phyloP scores from a whole-genome alignment of 441 rosid genomes.

The Biscutella laevigata region DNA sequence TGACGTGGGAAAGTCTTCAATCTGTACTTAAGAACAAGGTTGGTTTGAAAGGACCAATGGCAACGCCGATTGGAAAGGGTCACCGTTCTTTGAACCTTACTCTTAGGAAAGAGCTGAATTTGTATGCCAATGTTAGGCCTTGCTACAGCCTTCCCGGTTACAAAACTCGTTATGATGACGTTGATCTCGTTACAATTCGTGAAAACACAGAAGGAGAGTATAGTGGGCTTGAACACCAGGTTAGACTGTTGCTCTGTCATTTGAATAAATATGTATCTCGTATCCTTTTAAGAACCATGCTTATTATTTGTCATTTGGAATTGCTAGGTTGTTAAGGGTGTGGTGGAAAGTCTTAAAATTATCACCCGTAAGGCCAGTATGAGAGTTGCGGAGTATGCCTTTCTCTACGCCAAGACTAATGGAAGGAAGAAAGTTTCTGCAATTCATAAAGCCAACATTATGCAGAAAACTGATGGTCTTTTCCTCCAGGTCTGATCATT shows the following conservation, averaged over 20 bases:
- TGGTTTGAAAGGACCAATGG: constrained; percentile 99
- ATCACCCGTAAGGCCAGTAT: constrained; percentile 91
- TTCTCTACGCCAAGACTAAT: constrained; percentile 84
- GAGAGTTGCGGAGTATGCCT: constrained; percentile 97
- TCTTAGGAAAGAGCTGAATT: constrained; percentile 83
- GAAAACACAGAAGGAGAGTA: constrained; percentile 99
- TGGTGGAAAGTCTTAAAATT: constrained; percentile 90
- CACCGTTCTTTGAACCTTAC: constrained; percentile 94
- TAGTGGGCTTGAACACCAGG: constrained; percentile 99
- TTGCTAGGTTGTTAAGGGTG: constrained; percentile 90
- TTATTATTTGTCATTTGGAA: constrained; percentile 2
- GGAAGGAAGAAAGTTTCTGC: constrained; percentile 95
- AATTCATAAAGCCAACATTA: constrained; percentile 94
- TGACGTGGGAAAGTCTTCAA: constrained; percentile 92
- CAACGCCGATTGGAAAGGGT: constrained; percentile 98
- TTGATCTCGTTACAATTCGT: constrained; percentile 84
- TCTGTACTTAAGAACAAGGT: constrained; percentile 64
- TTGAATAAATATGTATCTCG: not conserved
- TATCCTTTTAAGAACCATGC: not conserved
- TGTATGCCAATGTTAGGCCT: constrained; percentile 95
- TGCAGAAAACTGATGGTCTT: constrained; percentile 98
- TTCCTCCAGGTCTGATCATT: constrained; percentile 62
- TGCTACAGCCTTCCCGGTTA: constrained; percentile 94
- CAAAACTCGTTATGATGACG: constrained; percentile 85
- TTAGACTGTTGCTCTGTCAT: constrained; percentile 26